Conservation (phyloP, 768 basidiomycete genomes). For the Pleurotus giganteus region DNA sequence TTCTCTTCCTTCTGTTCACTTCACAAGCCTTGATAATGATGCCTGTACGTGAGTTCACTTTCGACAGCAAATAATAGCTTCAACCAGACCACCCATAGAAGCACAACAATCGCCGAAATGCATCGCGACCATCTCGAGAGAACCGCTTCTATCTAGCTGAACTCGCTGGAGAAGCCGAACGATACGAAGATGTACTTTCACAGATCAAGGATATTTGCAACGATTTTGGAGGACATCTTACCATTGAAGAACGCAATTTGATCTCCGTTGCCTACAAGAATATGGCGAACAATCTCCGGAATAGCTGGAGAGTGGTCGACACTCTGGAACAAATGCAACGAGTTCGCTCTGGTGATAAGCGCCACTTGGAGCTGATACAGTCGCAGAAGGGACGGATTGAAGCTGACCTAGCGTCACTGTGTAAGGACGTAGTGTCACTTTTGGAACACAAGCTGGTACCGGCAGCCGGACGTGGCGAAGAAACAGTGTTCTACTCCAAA, state of each 20-base stretch:
- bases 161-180: constrained; percentile 85
- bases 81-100: background rate
- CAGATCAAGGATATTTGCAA: constrained; percentile 77
- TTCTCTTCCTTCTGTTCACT: background rate
- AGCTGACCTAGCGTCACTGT: constrained; percentile 94
- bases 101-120: background rate
- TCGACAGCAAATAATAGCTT: background rate
- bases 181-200: constrained; percentile 79
- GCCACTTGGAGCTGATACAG: constrained; percentile 96
- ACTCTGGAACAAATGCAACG: constrained; percentile 99
- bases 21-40: constrained; percentile 3
- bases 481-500: constrained; percentile 99
- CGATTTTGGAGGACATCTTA: constrained; percentile 64
- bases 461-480: constrained; percentile 94
- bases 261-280: constrained; percentile 99
- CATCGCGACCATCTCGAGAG: background rate
- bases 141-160: constrained; percentile 53
- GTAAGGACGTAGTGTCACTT: constrained; percentile 96
- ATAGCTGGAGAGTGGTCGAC: constrained; percentile 97
- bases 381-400: constrained; percentile 98
- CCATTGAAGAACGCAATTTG: constrained; percentile 88
- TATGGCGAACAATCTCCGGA: constrained; percentile 96
- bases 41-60: background rate
- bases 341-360: constrained; percentile 89
- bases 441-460: constrained; percentile 98